Evolutionary conservation across 2,329 filamentous ascomycete species (phyloP).

Genomic region (Zalaria sp.): DNA sequence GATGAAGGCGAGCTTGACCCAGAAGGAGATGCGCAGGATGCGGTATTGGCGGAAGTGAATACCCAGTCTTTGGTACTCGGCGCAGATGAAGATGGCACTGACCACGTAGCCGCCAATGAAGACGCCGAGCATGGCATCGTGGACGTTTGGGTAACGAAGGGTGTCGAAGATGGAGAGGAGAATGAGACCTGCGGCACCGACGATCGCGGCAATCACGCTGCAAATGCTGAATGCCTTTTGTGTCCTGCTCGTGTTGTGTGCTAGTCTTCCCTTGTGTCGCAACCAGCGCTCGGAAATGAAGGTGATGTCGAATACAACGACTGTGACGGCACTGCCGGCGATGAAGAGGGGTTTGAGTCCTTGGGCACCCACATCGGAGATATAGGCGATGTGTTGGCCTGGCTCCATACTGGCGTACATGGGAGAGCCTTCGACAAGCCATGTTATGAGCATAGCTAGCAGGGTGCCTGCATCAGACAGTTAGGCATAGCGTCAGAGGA

Average conservation of each 20-base stretch:
- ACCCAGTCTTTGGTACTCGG: constrained; percentile 77
- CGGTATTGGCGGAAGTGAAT: constrained; percentile 63
- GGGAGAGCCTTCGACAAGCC: constrained; percentile 44
- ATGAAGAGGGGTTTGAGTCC: constrained; percentile 67
- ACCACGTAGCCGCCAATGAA: constrained; percentile 81
- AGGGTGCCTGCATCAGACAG: constrained; percentile 38
- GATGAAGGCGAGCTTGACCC: constrained; percentile 76
- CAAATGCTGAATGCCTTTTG: constrained; percentile 51
- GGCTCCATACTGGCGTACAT: constrained; percentile 47
- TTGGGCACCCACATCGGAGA: constrained; percentile 41
- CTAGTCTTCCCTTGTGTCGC: constrained; percentile 65
- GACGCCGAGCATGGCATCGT: constrained; percentile 63
- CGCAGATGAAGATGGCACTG: constrained; percentile 76
- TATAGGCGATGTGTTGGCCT: constrained; percentile 44
- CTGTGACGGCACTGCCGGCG: constrained; percentile 54
- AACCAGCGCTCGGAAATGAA: constrained; percentile 77
- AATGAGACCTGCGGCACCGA: constrained; percentile 69
- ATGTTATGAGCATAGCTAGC: constrained; percentile 56
- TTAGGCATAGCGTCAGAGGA: constrained; percentile 1
- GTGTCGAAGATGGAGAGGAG: constrained; percentile 80
- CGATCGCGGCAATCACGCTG: constrained; percentile 53
- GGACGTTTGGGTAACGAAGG: constrained; percentile 47
- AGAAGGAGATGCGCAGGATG: constrained; percentile 67
- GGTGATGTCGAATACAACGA: constrained; percentile 65
- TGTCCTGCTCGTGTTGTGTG: constrained; percentile 51